A percentile compares a stretch with the other conserved stretches of the same genome.
Conservation (phyloP, 1,284 basidiomycete genomes). For the Cryptococcus sp. region DNA sequence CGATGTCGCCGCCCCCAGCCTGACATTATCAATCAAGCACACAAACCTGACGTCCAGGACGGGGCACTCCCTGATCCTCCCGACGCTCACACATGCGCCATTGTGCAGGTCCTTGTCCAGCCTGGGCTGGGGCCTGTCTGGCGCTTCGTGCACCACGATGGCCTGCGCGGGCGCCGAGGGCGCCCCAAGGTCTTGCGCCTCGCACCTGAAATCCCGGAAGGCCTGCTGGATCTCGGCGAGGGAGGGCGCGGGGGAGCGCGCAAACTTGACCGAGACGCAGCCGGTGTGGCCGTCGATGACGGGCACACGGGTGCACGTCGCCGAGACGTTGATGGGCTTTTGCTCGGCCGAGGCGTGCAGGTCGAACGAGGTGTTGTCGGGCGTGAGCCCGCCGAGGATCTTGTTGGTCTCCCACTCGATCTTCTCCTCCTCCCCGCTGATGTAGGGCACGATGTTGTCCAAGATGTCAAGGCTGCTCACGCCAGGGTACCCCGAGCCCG, state of each 20-base stretch:
- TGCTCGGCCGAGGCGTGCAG: constrained; percentile 60
- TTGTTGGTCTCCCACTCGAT: constrained; percentile 98
- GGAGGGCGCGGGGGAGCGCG: constrained; percentile 65
- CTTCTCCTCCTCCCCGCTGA: constrained; percentile 84
- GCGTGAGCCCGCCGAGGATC: constrained; percentile 79
- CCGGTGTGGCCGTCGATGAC: constrained; percentile 90
- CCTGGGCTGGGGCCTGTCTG: constrained; percentile 90
- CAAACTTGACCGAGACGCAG: constrained; percentile 83
- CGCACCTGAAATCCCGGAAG: constrained; percentile 69
- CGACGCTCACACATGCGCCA: constrained; percentile 89
- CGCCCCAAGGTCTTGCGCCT: constrained; percentile 73
- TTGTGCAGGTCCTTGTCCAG: constrained; percentile 87
- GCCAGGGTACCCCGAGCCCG: constrained; percentile 94
- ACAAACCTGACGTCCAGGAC: constrained; percentile 97
- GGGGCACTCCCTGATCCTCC: constrained; percentile 81
- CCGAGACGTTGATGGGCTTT: constrained; percentile 81
- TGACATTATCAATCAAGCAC: constrained; percentile 90
- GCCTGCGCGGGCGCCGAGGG: constrained; percentile 82
- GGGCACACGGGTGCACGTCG: constrained; percentile 86
- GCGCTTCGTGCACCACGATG: constrained; percentile 88
- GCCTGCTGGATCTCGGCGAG: constrained; percentile 85
- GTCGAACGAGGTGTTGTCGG: constrained; percentile 66
- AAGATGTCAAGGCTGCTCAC: constrained; percentile 86
- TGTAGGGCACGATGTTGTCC: constrained; percentile 95
- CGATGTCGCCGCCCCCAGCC: constrained; percentile 93